Evolutionary conservation across 1,139 yeast species (phyloP).

Genomic region (Yamadazyma oceani): DNA sequence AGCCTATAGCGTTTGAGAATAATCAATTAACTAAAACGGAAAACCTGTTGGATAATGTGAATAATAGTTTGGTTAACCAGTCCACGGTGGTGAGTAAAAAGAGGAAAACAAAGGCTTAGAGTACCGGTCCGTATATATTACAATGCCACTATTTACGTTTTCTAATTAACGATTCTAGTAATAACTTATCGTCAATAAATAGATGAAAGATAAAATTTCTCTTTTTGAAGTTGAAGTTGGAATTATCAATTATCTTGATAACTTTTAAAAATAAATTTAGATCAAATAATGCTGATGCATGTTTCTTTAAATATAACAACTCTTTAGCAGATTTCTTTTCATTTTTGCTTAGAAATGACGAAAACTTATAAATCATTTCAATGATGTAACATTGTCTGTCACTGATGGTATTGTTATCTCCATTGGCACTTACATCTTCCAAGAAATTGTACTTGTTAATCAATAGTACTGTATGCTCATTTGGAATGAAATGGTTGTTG

Average conservation of each 20-base stretch:
- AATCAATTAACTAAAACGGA: conserved; percentile 16
- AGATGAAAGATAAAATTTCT: conserved; percentile 70
- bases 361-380: conserved; percentile 54
- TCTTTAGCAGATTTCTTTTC: conserved; percentile 67
- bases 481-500: conserved; percentile 4
- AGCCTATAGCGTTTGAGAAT: conserved; percentile 28
- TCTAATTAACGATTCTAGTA: conserved; percentile 53
- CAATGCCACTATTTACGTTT: conserved; percentile 9
- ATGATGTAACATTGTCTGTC: conserved; percentile 22
- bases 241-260: conserved; percentile 62
- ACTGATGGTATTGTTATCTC: not conserved
- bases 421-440: not conserved
- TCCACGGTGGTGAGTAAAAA: conserved; percentile 9
- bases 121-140: not conserved
- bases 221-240: conserved; percentile 62
- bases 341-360: conserved; percentile 64
- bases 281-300: conserved; percentile 54
- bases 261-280: conserved; percentile 60
- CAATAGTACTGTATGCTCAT: conserved; percentile 1
- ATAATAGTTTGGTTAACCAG: conserved; percentile 12
- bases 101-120: conserved; percentile 9
- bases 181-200: conserved; percentile 51
- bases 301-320: conserved; percentile 54
- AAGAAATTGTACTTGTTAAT: conserved; percentile 1
- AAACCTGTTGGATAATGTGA: conserved; percentile 13